Base-by-base conservation (phyloP, 2,329 filamentous ascomycete genomes). In the Beauveria asiatica region DNA sequence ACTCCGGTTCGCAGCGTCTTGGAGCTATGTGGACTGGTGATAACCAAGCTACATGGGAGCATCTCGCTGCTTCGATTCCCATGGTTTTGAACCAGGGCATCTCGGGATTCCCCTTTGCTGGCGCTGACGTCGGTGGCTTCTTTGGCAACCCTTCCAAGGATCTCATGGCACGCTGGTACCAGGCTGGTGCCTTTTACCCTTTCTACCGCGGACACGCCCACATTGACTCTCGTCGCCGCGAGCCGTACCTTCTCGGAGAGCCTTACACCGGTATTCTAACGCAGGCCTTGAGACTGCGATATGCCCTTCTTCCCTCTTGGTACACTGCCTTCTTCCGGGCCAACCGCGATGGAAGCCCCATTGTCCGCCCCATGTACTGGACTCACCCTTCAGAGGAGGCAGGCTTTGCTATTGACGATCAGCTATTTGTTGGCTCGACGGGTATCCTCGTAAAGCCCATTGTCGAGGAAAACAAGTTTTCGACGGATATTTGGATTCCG, bases 21-120 rank as follows among this genome's bases (percentile, higher is more conserved):
- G 90, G 91, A 64, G 93, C 94, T 62, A 97, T 97, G 92, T 99
- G 94, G 94, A 99, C 94, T 21, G 94, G 94, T 62, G 94, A 99
- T 71, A 99, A 99, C 76, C 89, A 94, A 72, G 94, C 94, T 11
- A 86, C 84, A 25, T 99, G 94, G 94, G 85, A 87, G 19, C 92
- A 97, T 69, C 82, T 99, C 17, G 89, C 86, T n/a, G 89, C 87
- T 1, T 89, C 92, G 1, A 83, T 97, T 42, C 93, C 94, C 25
- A 99, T 99, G 94, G 80, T 96, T 25, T 78, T 99, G 45, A 94
- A 89, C 73, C 90, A 96, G 70, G 92, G 93, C 60, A 92, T 99
- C 66, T 86, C 91, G 1, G 94, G 94, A 8, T 97, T 89, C 73
- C 94, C 94, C 11, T 97, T 97, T 69, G 86, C 91, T 0, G 94